Percentiles rank a stretch among this genome's conserved stretches.
These are phyloP conservation scores for Phytophthora capsici DNA, from an alignment of 352 stramenopile genomes.

Conservation along the genomic window DNA sequence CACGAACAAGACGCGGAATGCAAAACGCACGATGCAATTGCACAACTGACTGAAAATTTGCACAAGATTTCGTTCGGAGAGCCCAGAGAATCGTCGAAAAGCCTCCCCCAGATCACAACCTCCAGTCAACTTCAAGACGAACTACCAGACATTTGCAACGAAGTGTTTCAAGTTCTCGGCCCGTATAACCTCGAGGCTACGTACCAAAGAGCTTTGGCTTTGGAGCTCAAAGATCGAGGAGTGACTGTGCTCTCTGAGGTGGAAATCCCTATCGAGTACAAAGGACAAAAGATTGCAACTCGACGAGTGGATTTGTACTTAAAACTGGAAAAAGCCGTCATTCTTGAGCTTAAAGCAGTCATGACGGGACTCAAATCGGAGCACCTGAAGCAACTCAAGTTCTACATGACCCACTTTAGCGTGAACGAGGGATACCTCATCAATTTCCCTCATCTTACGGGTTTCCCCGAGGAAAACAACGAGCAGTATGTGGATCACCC, in stretches of 20 bases:
- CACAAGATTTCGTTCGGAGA: slow-evolving; percentile 37
- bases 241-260: slow-evolving; percentile 36
- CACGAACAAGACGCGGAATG: slow-evolving; percentile 5
- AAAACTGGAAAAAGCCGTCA: slow-evolving; percentile 32
- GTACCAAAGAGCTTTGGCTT: slow-evolving; percentile 43
- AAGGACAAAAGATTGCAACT: slow-evolving; percentile 33
- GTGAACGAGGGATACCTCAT: slow-evolving; percentile 45
- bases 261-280: slow-evolving; percentile 44
- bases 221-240: slow-evolving; percentile 33
- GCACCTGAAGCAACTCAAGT: slow-evolving; percentile 46
- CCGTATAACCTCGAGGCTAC: slow-evolving; percentile 44
- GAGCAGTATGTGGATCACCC: slow-evolving; percentile 18
- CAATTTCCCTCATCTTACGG: slow-evolving; percentile 46
- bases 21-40: slow-evolving; percentile 5
- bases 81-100: not conserved
- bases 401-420: slow-evolving; percentile 48
- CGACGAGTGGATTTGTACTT: slow-evolving; percentile 44
- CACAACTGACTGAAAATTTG: slow-evolving; percentile 17
- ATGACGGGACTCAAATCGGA: slow-evolving; percentile 19
- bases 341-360: slow-evolving; percentile 50
- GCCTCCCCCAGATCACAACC: slow-evolving; percentile 8
- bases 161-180: slow-evolving; percentile 39
- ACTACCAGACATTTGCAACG: slow-evolving; percentile 39
- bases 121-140: slow-evolving; percentile 19
- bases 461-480: slow-evolving; percentile 37